These are phyloP conservation scores for Kazachstania psychrophila DNA, from an alignment of 805 yeast genomes.

Conservation along the genomic window DNA sequence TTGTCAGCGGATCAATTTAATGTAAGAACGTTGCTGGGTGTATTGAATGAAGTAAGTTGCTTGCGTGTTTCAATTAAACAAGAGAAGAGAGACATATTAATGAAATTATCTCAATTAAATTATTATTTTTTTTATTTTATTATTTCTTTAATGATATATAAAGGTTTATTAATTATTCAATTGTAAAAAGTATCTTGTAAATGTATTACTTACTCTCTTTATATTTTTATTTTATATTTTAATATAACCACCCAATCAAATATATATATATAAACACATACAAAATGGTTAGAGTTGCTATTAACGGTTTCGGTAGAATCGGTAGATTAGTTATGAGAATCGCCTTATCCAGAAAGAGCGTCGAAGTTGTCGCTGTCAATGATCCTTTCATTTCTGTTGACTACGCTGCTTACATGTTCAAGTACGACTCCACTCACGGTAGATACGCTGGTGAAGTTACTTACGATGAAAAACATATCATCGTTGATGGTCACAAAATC, in stretches of 20 bases:
- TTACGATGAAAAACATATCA: slow-evolving; percentile 41
- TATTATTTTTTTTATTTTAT: too few relatives aligned
- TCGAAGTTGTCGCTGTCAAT: slow-evolving; percentile 57
- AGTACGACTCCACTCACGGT: slow-evolving; percentile 68
- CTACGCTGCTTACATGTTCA: slow-evolving; percentile 68
- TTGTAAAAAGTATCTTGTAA: too few relatives aligned
- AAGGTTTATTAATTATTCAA: too few relatives aligned
- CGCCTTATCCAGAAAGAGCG: slow-evolving; percentile 43
- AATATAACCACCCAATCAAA: background rate
- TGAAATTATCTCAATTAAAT: too few relatives aligned
- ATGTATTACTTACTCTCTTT: too few relatives aligned
- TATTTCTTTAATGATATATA: too few relatives aligned
- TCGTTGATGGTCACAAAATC: slow-evolving; percentile 44
- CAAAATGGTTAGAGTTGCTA: slow-evolving; percentile 39
- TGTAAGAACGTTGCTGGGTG: too few relatives aligned
- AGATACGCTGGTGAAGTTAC: slow-evolving; percentile 50
- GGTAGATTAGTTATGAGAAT: slow-evolving; percentile 62
- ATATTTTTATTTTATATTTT: background rate
- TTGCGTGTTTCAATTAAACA: too few relatives aligned
- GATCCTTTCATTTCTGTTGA: slow-evolving; percentile 63
- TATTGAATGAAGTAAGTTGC: too few relatives aligned
- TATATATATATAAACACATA: slow-evolving; percentile 5
- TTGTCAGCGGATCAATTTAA: too few relatives aligned
- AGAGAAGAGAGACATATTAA: too few relatives aligned
- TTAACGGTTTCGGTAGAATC: slow-evolving; percentile 68